Base-by-base conservation (phyloP, 2,329 filamentous ascomycete genomes). In the Pseudogymnoascus sp. region DNA sequence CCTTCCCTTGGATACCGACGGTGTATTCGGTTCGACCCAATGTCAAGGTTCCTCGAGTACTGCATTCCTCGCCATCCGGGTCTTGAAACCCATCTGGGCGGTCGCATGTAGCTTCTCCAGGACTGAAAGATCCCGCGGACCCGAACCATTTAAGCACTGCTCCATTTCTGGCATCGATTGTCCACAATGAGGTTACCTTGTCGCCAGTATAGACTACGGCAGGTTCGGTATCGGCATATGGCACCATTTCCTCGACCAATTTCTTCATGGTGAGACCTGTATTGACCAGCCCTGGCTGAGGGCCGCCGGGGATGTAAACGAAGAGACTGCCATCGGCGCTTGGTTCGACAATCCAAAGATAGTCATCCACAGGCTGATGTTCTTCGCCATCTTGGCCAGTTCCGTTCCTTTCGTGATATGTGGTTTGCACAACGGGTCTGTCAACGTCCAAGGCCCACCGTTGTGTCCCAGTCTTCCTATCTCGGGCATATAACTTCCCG, bases 261-360 rank as follows among this genome's bases (percentile, higher is more conserved):
- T 89, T 84, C 79, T 95, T 96, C 80, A 93, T 90, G 27, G 88
- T 91, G 67, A 89, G 81, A 58, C 84, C 84, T 21, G 89, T 85
- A 66, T 82, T 83, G 70, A 87, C 80, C 62, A 92, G 79, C 35
- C 85, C 83, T 65, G 80, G 72, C 69, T 81, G 74, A 65, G 80
- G 70, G 58, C 80, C 79, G 55, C 84, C 85, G 1, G 92, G 91
- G 25, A 87, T 85, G 80, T 94, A 94, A 60, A 96, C 84, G 71
- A 94, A 97, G 41, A 99, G 82, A 69, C 85, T 87, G 3, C 94
- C 94, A 73, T 96, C 89, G 67, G 88, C 86, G 67, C 84, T 93
- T 12, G 94, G 94, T 75, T 97, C 94, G 61, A 99, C 90, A 62
- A 96, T 92, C 91, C 94, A 99, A 55, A 96, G 80, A 70, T 92